Evolutionary conservation across 768 basidiomycete genomes (phyloP).

Genomic region (Astraeus odoratus): DNA sequence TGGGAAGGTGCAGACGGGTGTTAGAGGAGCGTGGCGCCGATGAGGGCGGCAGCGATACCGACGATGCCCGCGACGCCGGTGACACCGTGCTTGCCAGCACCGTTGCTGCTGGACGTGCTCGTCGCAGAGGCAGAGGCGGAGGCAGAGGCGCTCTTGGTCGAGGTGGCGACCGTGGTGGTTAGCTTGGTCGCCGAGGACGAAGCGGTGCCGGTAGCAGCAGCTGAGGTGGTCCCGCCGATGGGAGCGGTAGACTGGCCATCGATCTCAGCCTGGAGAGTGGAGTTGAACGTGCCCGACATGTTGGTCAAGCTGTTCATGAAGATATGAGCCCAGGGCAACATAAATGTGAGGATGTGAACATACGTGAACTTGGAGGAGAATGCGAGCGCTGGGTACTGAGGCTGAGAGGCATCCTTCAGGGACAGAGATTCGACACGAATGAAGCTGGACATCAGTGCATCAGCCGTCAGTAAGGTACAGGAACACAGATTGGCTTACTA

Average conservation of each 20-base stretch:
- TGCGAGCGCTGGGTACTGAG: slow-evolving; percentile 54
- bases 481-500: slow-evolving; percentile 40
- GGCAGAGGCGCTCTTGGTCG: slow-evolving; percentile 8
- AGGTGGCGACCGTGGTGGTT: not conserved
- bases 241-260: slow-evolving; percentile 54
- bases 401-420: slow-evolving; percentile 43
- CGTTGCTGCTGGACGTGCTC: slow-evolving; percentile 4
- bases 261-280: slow-evolving; percentile 49
- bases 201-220: slow-evolving; percentile 17
- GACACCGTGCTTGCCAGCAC: slow-evolving; percentile 20
- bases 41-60: slow-evolving; percentile 14
- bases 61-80: slow-evolving; percentile 16
- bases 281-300: slow-evolving; percentile 69
- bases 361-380: slow-evolving; percentile 80
- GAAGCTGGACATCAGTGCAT: slow-evolving; percentile 43
- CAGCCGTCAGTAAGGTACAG: not conserved
- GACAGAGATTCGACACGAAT: slow-evolving; percentile 62
- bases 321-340: not conserved
- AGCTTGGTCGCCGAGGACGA: not conserved
- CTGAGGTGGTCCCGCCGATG: slow-evolving; percentile 33
- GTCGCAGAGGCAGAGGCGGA: slow-evolving; percentile 15
- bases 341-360: slow-evolving; percentile 17
- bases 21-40: slow-evolving; percentile 19
- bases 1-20: not conserved
- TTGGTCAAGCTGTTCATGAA: slow-evolving; percentile 43